These are phyloP conservation scores for Ascoidea rubescens DNA, from an alignment of 805 yeast genomes.

Conservation along the genomic window DNA sequence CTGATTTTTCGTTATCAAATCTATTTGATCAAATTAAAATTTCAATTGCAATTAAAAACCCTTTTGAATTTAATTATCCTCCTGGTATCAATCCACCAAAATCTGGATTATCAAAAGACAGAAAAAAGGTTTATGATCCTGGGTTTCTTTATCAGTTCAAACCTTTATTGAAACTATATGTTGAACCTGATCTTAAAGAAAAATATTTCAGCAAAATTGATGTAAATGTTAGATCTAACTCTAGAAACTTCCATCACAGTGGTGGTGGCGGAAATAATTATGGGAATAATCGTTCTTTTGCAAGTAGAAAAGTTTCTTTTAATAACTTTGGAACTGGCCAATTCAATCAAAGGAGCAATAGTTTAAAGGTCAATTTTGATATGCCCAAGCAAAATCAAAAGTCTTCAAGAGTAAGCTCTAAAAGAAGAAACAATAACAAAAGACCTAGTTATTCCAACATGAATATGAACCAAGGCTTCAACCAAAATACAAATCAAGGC, in stretches of 20 bases:
- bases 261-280: no score
- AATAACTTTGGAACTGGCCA: background rate
- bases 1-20: constrained; percentile 33
- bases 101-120: constrained; percentile 13
- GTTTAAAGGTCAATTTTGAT: no score
- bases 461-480: background rate
- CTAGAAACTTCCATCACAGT: no score
- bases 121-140: constrained; percentile 43
- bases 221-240: background rate
- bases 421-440: no score
- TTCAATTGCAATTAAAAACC: constrained; percentile 40
- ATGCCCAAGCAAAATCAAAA: no score
- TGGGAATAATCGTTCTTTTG: background rate
- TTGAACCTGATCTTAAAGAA: constrained; percentile 34
- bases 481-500: background rate
- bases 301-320: background rate
- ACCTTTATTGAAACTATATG: constrained; percentile 25
- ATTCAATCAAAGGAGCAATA: no score
- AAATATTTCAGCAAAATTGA: constrained; percentile 4
- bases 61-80: constrained; percentile 42
- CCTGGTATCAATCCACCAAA: constrained; percentile 35
- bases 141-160: constrained; percentile 70
- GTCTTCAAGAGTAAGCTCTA: no score
- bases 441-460: constrained; percentile 6
- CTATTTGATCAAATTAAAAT: constrained; percentile 33